Conservation (phyloP, 1,139 yeast genomes). For the Zhuliangozyma blackwelliae region DNA sequence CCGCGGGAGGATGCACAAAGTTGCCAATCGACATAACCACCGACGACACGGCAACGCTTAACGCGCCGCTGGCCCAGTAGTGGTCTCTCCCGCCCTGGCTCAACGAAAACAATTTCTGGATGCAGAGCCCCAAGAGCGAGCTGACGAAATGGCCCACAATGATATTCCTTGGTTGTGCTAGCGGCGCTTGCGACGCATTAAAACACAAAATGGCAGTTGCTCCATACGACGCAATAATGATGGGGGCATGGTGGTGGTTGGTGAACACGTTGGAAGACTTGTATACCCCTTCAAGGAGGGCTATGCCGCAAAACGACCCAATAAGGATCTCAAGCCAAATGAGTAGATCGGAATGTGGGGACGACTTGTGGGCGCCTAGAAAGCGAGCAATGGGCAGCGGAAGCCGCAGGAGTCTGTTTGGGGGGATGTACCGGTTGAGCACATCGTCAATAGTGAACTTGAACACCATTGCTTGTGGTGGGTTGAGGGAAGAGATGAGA, state of each 20-base stretch:
- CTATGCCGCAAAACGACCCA: slow-evolving; percentile 50
- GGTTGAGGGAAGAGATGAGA: no score
- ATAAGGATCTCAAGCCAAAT: slow-evolving; percentile 47
- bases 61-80: slow-evolving; percentile 59
- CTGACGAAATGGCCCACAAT: slow-evolving; percentile 54
- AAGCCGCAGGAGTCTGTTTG: slow-evolving; percentile 21
- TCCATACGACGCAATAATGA: slow-evolving; percentile 60
- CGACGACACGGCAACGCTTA: slow-evolving; percentile 55
- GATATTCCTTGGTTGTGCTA: slow-evolving; percentile 65
- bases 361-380: slow-evolving; percentile 28
- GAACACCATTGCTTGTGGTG: slow-evolving; percentile 27
- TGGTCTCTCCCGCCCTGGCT: slow-evolving; percentile 36
- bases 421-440: slow-evolving; percentile 26
- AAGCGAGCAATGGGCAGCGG: slow-evolving; percentile 27
- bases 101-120: slow-evolving; percentile 51
- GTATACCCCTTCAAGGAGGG: slow-evolving; percentile 49
- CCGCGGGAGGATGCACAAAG: slow-evolving; percentile 72
- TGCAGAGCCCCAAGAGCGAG: slow-evolving; percentile 50
- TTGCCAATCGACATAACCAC: slow-evolving; percentile 55
- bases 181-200: slow-evolving; percentile 53
- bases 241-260: slow-evolving; percentile 39
- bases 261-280: slow-evolving; percentile 39
- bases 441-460: slow-evolving; percentile 37
- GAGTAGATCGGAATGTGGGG: slow-evolving; percentile 34
- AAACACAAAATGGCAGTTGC: slow-evolving; percentile 64